A percentile compares a stretch with the other conserved stretches of the same genome.
These are phyloP conservation scores for Claviceps monticola DNA, from an alignment of 2,329 filamentous ascomycete species.

Conservation along the genomic window DNA sequence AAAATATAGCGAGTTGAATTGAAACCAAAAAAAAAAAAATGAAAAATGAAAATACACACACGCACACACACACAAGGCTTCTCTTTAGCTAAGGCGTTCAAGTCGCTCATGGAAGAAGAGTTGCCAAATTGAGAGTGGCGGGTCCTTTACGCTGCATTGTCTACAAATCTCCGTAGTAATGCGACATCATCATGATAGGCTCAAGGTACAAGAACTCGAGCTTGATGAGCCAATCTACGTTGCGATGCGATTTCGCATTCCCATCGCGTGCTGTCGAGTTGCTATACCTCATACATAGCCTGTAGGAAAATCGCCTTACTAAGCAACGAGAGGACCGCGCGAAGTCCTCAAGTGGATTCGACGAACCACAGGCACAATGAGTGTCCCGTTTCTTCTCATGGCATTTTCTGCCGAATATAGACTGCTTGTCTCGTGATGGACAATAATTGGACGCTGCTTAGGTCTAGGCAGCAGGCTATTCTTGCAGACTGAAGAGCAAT, in stretches of 20 bases:
- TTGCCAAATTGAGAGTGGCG: too few relatives aligned
- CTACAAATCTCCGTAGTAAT: neutral
- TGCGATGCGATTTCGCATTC: neutral
- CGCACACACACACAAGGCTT: neutral
- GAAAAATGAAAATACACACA: neutral
- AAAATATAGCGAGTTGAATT: conserved; percentile 13
- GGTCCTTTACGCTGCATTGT: too few relatives aligned
- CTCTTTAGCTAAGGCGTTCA: neutral
- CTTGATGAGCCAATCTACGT: neutral
- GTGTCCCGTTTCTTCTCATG: neutral
- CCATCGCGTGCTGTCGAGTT: neutral
- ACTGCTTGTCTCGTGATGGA: neutral
- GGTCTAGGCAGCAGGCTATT: neutral
- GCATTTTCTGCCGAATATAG: neutral
- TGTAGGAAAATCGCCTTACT: neutral
- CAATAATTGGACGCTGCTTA: neutral
- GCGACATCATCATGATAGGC: neutral
- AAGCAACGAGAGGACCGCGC: neutral
- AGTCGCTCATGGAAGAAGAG: neutral
- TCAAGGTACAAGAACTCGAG: too few relatives aligned
- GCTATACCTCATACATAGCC: neutral
- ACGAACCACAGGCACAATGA: neutral
- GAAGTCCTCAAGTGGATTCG: neutral
- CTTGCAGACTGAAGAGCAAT: neutral
- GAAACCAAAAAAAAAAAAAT: neutral